Conservation (phyloP, 2,329 filamentous ascomycete species). For the Conoideocrella luteorostrata region DNA sequence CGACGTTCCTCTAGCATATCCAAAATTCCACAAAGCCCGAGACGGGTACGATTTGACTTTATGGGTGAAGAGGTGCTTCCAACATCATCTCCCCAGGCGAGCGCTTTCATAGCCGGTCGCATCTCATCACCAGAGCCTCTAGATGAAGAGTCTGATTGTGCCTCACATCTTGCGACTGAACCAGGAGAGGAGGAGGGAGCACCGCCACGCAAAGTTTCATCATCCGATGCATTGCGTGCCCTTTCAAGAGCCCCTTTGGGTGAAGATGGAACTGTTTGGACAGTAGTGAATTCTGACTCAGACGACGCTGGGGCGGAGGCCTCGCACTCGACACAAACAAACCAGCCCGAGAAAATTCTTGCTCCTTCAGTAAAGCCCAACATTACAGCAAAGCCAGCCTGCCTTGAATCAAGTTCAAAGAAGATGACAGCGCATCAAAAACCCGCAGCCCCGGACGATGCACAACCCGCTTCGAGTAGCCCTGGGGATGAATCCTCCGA, state of each 20-base stretch:
- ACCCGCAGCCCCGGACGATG: too few relatives aligned
- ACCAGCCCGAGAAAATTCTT: background rate
- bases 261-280: slow-evolving; percentile 42
- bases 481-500: slow-evolving; percentile 30
- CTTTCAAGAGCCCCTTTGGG: slow-evolving; percentile 46
- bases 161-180: slow-evolving; percentile 29
- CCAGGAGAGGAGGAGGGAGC: slow-evolving; percentile 34
- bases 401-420: background rate
- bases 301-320: slow-evolving; percentile 17
- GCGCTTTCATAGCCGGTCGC: slow-evolving; percentile 24
- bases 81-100: slow-evolving; percentile 46
- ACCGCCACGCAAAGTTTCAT: slow-evolving; percentile 48
- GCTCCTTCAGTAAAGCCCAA: background rate
- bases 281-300: slow-evolving; percentile 34
- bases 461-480: slow-evolving; percentile 5
- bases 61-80: slow-evolving; percentile 55
- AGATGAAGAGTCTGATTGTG: slow-evolving; percentile 20
- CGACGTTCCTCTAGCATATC: slow-evolving; percentile 49
- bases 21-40: slow-evolving; percentile 45
- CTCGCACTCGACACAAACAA: background rate
- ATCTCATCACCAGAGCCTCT: slow-evolving; percentile 18
- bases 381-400: background rate
- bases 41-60: slow-evolving; percentile 57
- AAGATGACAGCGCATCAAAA: background rate
- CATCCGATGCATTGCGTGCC: slow-evolving; percentile 47